Conservation (phyloP, 345 rosid species). For the Eucalyptus coolabah region DNA sequence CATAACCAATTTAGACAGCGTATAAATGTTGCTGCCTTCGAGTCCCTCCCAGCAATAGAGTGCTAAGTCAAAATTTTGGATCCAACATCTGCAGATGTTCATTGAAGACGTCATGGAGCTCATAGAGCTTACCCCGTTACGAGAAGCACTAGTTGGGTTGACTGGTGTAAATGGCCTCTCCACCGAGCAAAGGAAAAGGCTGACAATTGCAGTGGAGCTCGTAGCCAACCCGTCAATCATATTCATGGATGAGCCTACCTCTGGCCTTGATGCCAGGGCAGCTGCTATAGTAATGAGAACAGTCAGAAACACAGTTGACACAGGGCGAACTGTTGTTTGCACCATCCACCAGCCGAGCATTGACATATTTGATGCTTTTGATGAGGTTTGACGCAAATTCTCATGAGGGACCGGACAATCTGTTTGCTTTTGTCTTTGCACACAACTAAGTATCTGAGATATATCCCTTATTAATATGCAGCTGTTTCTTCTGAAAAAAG, state of each 20-base stretch:
- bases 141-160: slow-evolving; percentile 49
- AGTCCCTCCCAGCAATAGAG: background rate
- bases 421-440: background rate
- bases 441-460: background rate
- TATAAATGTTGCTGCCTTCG: background rate
- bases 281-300: slow-evolving; percentile 80
- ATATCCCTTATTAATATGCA: background rate
- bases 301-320: slow-evolving; percentile 58
- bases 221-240: slow-evolving; percentile 67
- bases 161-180: slow-evolving; percentile 55
- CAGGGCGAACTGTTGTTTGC: slow-evolving; percentile 64
- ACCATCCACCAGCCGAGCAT: slow-evolving; percentile 77
- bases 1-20: background rate
- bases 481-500: slow-evolving; percentile 35
- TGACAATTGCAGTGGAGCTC: slow-evolving; percentile 62
- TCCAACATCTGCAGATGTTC: slow-evolving; percentile 27
- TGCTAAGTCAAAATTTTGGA: background rate
- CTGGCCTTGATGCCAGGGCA: slow-evolving; percentile 70
- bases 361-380: slow-evolving; percentile 60
- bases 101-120: slow-evolving; percentile 70
- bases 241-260: slow-evolving; percentile 75
- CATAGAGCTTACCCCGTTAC: slow-evolving; percentile 37
- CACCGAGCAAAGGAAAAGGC: slow-evolving; percentile 54
- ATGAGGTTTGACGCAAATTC: slow-evolving; percentile 25
- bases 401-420: background rate